These are phyloP conservation scores for Botrytis tulipae DNA, from an alignment of 2,329 filamentous ascomycete genomes.

Conservation along the genomic window DNA sequence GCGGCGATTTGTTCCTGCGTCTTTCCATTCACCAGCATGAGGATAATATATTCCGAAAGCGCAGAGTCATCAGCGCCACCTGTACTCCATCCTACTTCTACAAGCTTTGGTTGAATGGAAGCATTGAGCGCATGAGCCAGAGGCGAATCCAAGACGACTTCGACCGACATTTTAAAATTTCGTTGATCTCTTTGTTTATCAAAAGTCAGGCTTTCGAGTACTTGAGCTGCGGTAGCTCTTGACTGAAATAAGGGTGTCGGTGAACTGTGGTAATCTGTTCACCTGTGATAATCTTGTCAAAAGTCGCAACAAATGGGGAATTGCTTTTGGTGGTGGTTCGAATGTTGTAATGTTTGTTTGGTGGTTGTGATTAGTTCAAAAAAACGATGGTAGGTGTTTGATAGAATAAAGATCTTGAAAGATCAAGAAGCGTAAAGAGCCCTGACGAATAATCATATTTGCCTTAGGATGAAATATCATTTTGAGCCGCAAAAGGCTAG, in stretches of 20 bases:
- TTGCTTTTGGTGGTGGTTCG: not conserved
- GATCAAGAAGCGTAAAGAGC: constrained; percentile 16
- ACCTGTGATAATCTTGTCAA: not conserved
- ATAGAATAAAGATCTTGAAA: constrained; percentile 19
- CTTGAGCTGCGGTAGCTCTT: constrained; percentile 15
- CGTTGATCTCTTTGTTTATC: constrained; percentile 22
- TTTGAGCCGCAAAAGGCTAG: constrained; percentile 10
- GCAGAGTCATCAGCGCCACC: constrained; percentile 73
- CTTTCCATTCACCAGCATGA: constrained; percentile 96
- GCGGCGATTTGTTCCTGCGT: constrained; percentile 83
- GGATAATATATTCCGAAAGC: constrained; percentile 91
- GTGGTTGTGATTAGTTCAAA: not conserved
- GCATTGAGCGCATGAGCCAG: constrained; percentile 79
- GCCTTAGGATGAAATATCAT: constrained; percentile 13
- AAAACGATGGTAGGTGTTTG: constrained; percentile 7
- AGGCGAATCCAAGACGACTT: constrained; percentile 74
- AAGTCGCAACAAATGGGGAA: not conserved
- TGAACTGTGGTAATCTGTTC: not conserved
- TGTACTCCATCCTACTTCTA: constrained; percentile 89
- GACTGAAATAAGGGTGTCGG: not conserved
- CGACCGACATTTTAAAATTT: constrained; percentile 65
- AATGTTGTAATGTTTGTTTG: not conserved
- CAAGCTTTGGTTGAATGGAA: constrained; percentile 84
- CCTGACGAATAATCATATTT: constrained; percentile 1
- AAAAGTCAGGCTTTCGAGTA: constrained; percentile 14